phyloP scores from a whole-genome alignment of 441 rosid genomes.

The Mallotus japonicus region DNA sequence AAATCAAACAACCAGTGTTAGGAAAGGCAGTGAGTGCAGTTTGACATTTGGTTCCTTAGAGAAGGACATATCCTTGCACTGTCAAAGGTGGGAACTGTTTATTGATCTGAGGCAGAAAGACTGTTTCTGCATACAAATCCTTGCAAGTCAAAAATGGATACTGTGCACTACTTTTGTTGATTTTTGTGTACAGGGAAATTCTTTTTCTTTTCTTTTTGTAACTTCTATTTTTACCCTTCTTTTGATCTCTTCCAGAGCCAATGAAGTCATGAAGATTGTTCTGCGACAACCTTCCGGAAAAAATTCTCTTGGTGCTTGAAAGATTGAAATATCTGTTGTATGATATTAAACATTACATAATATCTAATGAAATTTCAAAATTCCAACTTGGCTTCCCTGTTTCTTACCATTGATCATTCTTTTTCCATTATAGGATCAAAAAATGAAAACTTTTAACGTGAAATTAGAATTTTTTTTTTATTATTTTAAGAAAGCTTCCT shows the following conservation, averaged over 20 bases:
- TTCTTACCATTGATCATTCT: too few relatives aligned
- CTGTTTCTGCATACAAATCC: conserved; percentile 25
- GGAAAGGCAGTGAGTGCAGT: background rate
- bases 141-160: conserved; percentile 31
- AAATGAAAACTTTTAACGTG: too few relatives aligned
- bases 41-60: conserved; percentile 5
- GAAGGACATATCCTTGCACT: background rate
- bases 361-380: conserved; percentile 1
- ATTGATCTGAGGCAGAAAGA: conserved; percentile 36
- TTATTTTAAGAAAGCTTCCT: too few relatives aligned
- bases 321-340: conserved; percentile 14
- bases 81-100: conserved; percentile 28
- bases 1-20: conserved; percentile 5
- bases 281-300: too few relatives aligned
- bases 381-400: background rate
- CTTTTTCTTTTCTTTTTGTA: background rate
- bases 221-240: background rate
- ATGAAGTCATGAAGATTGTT: conserved; percentile 5
- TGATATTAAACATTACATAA: background rate
- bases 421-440: too few relatives aligned
- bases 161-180: conserved; percentile 31
- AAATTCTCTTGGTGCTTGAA: background rate
- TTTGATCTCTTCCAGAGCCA: conserved; percentile 3
- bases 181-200: conserved; percentile 52
- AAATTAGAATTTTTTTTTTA: too few relatives aligned